Base-by-base conservation (phyloP, 768 basidiomycete species). In the Amanita exitialis region DNA sequence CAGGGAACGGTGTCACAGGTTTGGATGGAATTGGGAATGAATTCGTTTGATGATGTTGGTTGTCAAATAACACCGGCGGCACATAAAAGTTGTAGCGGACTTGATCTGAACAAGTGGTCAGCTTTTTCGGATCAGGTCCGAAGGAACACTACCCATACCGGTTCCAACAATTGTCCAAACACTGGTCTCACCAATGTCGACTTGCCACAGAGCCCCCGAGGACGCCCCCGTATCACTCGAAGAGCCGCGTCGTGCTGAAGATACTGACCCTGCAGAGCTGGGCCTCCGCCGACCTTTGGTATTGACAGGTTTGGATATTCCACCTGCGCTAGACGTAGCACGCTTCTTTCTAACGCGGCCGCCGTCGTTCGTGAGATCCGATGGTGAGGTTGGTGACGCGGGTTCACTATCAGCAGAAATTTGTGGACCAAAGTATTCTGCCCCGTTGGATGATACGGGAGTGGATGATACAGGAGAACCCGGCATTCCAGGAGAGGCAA, bases 131-230 rank as follows among this genome's bases (percentile, higher is more conserved):
- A 32, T 25, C 27, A 30, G 27, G 7, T 37, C 16, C 30, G 32
- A 35, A 34, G 16, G n/a, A 36, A 18, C 34, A 51, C 18, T 15
- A 34, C 61, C 75, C 66, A n/a, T 64, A 90, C 89, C 89, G 55
- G 88, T 91, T 58, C 91, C 90, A 54, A 92, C 89, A 57, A 93
- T 90, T 3, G 91, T 93, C 91, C 91, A 94, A 20, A 92, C 87
- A 62, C 89, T 90, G 27, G 90, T 90, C 71, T 93, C 90, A 54
- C 90, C 90, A 52, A 91, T 90, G 64, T 93, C 90, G 49, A 92
- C 84, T 61, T 84, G 84, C 89, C 87, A 91, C 20, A 88, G 74
- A 8, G 86, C 84, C 46, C 86, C 89, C 4, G 85, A 90, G 41
- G 82, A 79, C 47, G 82, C 82, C 32, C 81, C 78, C 37, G 77